phyloP scores from a whole-genome alignment of 2,329 filamentous ascomycete species.

The Fusarium solani-melongenae region DNA sequence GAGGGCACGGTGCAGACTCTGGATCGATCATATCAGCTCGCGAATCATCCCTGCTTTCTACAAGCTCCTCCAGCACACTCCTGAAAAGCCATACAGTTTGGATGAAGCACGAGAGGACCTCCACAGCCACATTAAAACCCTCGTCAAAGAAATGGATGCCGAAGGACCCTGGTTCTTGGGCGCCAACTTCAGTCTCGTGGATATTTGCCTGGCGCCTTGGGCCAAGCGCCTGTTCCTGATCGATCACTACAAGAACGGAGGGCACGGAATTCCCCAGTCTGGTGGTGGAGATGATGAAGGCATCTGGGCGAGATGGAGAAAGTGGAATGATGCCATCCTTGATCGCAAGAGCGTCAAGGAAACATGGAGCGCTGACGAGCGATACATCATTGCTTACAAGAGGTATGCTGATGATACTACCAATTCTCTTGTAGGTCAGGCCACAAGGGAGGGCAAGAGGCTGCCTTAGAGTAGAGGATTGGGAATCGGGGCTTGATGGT shows the following conservation, averaged over 20 bases:
- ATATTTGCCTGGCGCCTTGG: conserved; percentile 80
- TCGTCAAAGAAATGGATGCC: conserved; percentile 70
- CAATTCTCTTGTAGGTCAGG: conserved; percentile 69
- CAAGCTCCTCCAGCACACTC: conserved; percentile 67
- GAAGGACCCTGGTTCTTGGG: conserved; percentile 74
- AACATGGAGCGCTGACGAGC: conserved; percentile 74
- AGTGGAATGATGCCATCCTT: conserved; percentile 71
- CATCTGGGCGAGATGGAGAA: conserved; percentile 74
- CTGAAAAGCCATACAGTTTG: conserved; percentile 60
- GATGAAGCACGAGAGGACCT: conserved; percentile 69
- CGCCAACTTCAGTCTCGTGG: conserved; percentile 71
- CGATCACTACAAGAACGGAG: conserved; percentile 76
- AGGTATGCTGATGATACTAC: conserved; percentile 74
- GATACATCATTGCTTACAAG: conserved; percentile 76
- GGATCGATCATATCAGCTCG: conserved; percentile 77
- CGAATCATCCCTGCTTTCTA: conserved; percentile 78
- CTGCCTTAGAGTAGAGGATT: conserved; percentile 57
- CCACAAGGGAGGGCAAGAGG: conserved; percentile 69
- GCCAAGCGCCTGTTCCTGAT: conserved; percentile 77
- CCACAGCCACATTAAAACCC: conserved; percentile 66
- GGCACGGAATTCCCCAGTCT: conserved; percentile 59
- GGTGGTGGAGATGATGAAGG: conserved; percentile 69
- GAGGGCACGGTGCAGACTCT: conserved; percentile 73
- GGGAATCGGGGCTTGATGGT: neutral
- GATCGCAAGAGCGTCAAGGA: conserved; percentile 71